These are phyloP conservation scores for Cryphonectria japonica DNA, from an alignment of 2,329 filamentous ascomycete genomes.

Conservation along the genomic window DNA sequence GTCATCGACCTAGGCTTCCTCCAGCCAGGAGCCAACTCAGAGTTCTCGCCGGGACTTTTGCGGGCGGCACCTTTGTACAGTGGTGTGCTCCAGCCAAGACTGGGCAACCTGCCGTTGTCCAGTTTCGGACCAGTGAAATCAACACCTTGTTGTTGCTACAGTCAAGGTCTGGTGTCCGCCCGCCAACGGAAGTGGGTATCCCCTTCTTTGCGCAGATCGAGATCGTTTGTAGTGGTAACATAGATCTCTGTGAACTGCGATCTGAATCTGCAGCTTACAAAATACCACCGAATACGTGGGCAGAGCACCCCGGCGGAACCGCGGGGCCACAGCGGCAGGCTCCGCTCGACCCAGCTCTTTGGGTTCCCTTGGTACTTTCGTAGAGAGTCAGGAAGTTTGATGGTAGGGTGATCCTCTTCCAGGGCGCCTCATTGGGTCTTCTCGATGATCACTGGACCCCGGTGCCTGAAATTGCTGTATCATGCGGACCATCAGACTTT, in stretches of 20 bases:
- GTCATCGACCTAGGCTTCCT: neutral
- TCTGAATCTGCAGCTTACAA: neutral
- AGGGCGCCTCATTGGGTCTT: neutral
- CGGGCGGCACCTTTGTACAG: neutral
- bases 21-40: neutral
- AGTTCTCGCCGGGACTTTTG: neutral
- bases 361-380: conserved; percentile 19
- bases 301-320: neutral
- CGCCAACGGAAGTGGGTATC: neutral
- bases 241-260: neutral
- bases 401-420: neutral
- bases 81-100: neutral
- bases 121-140: neutral
- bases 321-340: conserved; percentile 18
- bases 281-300: neutral
- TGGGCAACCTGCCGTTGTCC: neutral
- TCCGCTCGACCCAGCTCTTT: conserved; percentile 25
- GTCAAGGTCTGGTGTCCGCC: neutral
- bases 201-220: neutral
- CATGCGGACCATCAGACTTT: neutral
- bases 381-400: conserved; percentile 6
- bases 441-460: neutral
- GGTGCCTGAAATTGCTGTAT: neutral
- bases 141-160: neutral
- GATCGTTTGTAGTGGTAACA: neutral